Evolutionary conservation across 352 stramenopile genomes (phyloP).

Genomic region (Phytophthora europaea): DNA sequence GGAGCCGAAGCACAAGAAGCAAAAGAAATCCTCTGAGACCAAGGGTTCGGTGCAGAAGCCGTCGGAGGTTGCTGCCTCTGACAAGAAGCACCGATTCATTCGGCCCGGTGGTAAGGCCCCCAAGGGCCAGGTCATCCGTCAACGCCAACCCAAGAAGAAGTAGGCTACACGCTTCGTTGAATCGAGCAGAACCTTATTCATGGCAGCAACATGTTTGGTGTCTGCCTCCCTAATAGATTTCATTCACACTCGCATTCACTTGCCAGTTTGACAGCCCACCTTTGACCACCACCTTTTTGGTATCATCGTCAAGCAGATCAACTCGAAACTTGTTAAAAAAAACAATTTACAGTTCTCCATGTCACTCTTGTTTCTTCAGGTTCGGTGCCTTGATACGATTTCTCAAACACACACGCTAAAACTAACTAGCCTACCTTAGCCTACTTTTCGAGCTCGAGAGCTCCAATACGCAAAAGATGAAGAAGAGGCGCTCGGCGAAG

Average conservation of each 20-base stretch:
- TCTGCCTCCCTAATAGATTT: slow-evolving; percentile 41
- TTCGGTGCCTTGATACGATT: slow-evolving; percentile 46
- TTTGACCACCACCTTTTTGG: no score
- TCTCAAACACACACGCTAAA: slow-evolving; percentile 47
- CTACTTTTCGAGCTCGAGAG: slow-evolving; percentile 38
- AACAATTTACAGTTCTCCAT: slow-evolving; percentile 26
- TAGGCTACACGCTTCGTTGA: slow-evolving; percentile 19
- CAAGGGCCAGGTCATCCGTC: slow-evolving; percentile 71
- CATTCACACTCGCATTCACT: slow-evolving; percentile 8
- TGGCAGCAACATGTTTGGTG: slow-evolving; percentile 11
- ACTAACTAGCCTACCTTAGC: slow-evolving; percentile 44
- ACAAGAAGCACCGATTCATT: slow-evolving; percentile 73
- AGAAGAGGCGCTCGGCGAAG: slow-evolving; percentile 31
- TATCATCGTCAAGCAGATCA: background rate
- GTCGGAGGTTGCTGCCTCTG: slow-evolving; percentile 69
- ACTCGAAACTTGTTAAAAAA: background rate
- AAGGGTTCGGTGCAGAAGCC: slow-evolving; percentile 46
- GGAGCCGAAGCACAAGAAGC: slow-evolving; percentile 53
- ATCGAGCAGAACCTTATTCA: slow-evolving; percentile 27
- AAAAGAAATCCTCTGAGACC: slow-evolving; percentile 40
- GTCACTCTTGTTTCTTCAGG: slow-evolving; percentile 36
- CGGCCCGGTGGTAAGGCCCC: slow-evolving; percentile 43
- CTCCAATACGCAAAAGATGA: slow-evolving; percentile 41
- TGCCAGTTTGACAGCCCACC: no score
- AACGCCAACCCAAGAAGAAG: slow-evolving; percentile 65